Evolutionary conservation across 306 rosid genomes (phyloP), one percentile per base, ranked within the genome.

Genomic region (Cucumis sativus): DNA sequence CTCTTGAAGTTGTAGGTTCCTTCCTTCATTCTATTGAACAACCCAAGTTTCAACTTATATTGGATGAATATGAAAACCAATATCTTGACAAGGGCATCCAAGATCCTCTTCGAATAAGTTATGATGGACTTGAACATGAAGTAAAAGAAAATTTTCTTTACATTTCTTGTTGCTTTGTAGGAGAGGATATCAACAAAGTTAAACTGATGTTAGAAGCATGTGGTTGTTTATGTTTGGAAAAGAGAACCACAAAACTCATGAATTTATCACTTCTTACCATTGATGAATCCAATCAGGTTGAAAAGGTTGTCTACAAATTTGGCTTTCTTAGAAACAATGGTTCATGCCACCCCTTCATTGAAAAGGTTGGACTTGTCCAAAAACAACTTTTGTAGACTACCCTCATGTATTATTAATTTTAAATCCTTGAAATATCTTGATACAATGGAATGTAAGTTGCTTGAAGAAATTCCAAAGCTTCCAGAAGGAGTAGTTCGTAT

Each of bases 111-210:
- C 69, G 30, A 59, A 58, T 83, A 80, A 80, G 83, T 28, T 80
- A 17, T 40, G 64, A 83, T 17, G 78, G 80, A 13, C 20, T 82
- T 28, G 60, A 68, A 60, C 25, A 59, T 10, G 41, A 25, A 35
- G 28, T 13, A 7, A 75, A 58, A 43, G 83, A 78, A 25, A 82
- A 82, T 35, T 86, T 86, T 23, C 81, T 82, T 13, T 82, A 80
- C 59, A 51, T 86, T n/a, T 78, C 84, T 67, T 84, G 86, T 63
- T 86, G 75, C 76, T 84, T 86, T 40, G 65, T 75, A 0, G 84
- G 86, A 1, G 78, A 65, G 56, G 18, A 82, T 0, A 45, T 12
- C 14, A 23, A 17, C 1, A 4, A 68, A 5, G 87, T 83, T 10
- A 69, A 40, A 0, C 10, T 47, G 20, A 80, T 80, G 52, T 28